Conservation (phyloP, 179 eudicot species). For the Beta macrorhiza region DNA sequence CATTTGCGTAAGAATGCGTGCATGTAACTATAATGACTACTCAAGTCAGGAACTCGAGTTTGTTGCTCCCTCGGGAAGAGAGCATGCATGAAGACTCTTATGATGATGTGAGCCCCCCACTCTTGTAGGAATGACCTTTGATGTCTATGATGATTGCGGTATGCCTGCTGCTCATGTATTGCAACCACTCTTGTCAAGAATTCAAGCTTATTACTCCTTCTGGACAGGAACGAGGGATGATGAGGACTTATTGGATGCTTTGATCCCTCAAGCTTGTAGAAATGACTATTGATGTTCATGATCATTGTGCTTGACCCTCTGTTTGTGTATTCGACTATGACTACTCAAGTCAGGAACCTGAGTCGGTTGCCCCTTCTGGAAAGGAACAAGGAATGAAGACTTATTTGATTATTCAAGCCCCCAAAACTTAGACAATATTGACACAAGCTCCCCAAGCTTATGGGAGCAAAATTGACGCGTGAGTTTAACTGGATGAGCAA, state of each 20-base stretch:
- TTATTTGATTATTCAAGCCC: not conserved
- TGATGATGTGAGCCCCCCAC: not conserved
- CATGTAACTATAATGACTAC: not conserved
- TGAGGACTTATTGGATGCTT: no score
- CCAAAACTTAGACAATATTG: not conserved
- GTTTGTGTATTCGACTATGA: not conserved
- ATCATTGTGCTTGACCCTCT: not conserved
- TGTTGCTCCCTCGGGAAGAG: not conserved
- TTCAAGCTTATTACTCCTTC: no score
- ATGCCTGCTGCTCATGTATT: no score
- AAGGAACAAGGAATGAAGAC: constrained; percentile 2
- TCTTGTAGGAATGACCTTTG: not conserved
- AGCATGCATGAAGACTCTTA: not conserved
- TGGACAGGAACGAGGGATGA: no score
- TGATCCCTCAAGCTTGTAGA: no score
- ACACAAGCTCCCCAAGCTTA: no score
- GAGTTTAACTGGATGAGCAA: no score
- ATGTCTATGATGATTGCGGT: no score
- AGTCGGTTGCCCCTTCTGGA: not conserved
- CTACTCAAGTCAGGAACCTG: not conserved
- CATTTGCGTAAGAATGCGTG: not conserved
- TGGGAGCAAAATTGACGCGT: no score
- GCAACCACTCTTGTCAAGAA: no score
- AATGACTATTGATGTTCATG: not conserved
- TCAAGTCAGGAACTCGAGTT: not conserved